These are phyloP conservation scores for Rhododendron simsii DNA, from an alignment of 148 eudicot genomes.

Conservation along the genomic window DNA sequence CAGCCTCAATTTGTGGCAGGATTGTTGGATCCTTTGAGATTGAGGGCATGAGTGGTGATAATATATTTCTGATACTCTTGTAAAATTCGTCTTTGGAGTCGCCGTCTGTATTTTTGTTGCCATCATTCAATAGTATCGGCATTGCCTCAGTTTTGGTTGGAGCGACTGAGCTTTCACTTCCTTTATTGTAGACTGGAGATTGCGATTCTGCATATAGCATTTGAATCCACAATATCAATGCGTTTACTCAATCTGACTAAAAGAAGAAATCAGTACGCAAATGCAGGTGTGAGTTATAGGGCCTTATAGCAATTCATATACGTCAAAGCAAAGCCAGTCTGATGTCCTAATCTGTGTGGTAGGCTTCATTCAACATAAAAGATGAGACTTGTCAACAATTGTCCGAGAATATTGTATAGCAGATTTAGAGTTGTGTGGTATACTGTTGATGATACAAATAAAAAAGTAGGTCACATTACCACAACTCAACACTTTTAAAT, in stretches of 20 bases:
- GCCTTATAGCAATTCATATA: not conserved
- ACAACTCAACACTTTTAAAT: not conserved
- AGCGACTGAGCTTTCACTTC: conserved; percentile 4
- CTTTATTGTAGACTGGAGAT: not conserved
- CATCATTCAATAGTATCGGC: not conserved
- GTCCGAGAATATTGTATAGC: too few relatives aligned
- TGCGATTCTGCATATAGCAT: conserved; percentile 10
- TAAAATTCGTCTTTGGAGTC: too few relatives aligned
- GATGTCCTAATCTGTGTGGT: not conserved
- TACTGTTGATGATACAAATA: too few relatives aligned
- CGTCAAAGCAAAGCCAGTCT: not conserved
- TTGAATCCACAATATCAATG: not conserved
- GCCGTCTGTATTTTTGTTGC: too few relatives aligned
- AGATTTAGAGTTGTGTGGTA: too few relatives aligned
- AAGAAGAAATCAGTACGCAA: not conserved
- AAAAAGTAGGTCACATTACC: too few relatives aligned
- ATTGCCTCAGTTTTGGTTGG: conserved; percentile 5
- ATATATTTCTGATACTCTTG: too few relatives aligned
- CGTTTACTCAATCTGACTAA: not conserved
- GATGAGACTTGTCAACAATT: not conserved
- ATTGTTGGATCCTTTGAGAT: conserved; percentile 2
- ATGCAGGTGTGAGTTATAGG: not conserved
- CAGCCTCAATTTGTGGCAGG: conserved; percentile 16
- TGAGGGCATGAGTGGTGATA: not conserved
- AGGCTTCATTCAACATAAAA: not conserved